These are phyloP conservation scores for Ustilago crameri DNA, from an alignment of 1,284 basidiomycete species.

Conservation along the genomic window DNA sequence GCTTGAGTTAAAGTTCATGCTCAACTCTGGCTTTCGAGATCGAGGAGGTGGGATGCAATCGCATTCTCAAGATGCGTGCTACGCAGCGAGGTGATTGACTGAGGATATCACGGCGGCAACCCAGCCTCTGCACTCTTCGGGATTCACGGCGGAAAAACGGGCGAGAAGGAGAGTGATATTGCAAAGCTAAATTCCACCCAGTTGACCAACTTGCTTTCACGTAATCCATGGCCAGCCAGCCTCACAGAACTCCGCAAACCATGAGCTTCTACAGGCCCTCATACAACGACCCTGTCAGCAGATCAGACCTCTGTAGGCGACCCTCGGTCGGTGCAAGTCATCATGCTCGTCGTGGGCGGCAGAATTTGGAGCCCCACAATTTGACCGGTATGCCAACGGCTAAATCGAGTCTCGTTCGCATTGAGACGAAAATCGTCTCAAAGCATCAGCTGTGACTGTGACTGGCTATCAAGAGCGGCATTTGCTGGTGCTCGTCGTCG, in stretches of 20 bases:
- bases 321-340: background rate
- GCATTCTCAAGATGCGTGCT: too few relatives aligned
- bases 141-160: constrained; percentile 9
- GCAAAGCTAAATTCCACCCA: background rate
- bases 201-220: background rate
- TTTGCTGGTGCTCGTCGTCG: too few relatives aligned
- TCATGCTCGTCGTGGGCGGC: background rate
- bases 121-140: background rate
- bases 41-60: too few relatives aligned
- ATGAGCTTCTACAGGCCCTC: too few relatives aligned
- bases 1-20: too few relatives aligned
- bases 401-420: background rate
- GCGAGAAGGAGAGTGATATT: background rate
- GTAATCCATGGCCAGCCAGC: background rate
- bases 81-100: too few relatives aligned
- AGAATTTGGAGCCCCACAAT: background rate
- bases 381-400: background rate
- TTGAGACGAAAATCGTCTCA: too few relatives aligned
- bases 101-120: background rate
- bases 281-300: too few relatives aligned
- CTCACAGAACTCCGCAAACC: background rate
- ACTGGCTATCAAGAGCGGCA: too few relatives aligned
- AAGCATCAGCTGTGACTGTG: too few relatives aligned
- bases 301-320: too few relatives aligned
- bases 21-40: too few relatives aligned